These are phyloP conservation scores for Brassica balearica DNA, from an alignment of 441 rosid species.

Conservation along the genomic window DNA sequence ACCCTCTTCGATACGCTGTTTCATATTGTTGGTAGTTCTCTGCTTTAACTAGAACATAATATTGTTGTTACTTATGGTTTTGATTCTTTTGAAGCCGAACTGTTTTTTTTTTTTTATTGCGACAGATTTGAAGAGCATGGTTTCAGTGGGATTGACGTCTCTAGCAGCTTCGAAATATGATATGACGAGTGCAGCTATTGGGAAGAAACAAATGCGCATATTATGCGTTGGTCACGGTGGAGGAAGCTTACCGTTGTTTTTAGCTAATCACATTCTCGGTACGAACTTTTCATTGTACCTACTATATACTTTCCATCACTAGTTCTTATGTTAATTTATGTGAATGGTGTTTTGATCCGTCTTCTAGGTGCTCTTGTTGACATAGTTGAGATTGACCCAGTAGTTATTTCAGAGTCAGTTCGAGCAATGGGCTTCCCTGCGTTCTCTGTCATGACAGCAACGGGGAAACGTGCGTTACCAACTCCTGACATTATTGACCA, in stretches of 20 bases:
- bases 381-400: conserved; percentile 85
- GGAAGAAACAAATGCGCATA: conserved; percentile 66
- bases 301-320: not conserved
- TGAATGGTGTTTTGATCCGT: not conserved
- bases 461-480: conserved; percentile 52
- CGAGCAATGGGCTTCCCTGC: conserved; percentile 89
- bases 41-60: not conserved
- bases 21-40: too few species aligned
- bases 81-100: not conserved
- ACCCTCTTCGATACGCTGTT: too few species aligned
- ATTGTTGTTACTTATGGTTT: conserved; percentile 6
- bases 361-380: conserved; percentile 74
- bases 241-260: conserved; percentile 84
- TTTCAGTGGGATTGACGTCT: conserved; percentile 65
- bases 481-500: conserved; percentile 56
- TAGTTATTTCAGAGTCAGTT: conserved; percentile 79
- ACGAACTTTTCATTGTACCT: not conserved
- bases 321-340: not conserved
- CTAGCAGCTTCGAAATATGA: conserved; percentile 65
- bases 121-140: conserved; percentile 73
- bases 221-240: conserved; percentile 95
- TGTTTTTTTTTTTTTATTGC: conserved; percentile 2
- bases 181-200: conserved; percentile 57
- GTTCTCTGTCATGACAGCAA: conserved; percentile 58
- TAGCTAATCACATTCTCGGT: conserved; percentile 89